Evolutionary conservation across 108 stramenopile species (phyloP), one percentile per base, ranked within the genome.

Genomic region (Bacterosira constricta): DNA sequence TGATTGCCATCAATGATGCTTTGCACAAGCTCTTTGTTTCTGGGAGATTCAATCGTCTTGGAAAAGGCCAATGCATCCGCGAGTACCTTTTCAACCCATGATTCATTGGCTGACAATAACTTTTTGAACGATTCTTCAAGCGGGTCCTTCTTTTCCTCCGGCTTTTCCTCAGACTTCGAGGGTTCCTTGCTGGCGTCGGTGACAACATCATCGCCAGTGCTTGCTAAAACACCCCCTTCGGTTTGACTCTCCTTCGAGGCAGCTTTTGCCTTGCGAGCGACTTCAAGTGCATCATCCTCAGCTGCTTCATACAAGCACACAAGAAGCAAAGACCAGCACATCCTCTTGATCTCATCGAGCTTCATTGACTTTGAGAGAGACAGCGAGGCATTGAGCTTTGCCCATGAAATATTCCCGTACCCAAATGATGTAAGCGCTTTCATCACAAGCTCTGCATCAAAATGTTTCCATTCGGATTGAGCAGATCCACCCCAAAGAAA

Each of bases 311-410:
- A 53, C 12, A 94, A 44, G 26, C 76, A 63, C 18, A 82, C 63
- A 13, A 94, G 78, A 1, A 79, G 47, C 27, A 92, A 27, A 1
- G 88, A 64, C 90, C 93, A 92, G 41, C 77, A 51, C 90, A 95
- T 92, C 36, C 90, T 86, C 66, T 69, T 73, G 12, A 91, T 52
- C 84, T 93, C 73, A 11, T 75, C 73, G 20, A 58, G 60, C 2
- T 51, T 49, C 64, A 68, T 74, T 4, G 69, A 30, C 27, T 75
- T 81, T 30, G 80, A 75, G n/a, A 76, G 31, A 2, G 75, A 27
- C 32, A 81, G 18, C n/a, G 21, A 41, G 49, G 59, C 6, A 30
- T 42, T 34, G 69, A 93, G 86, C 37, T 66, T 25, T 25, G 79
- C 81, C 81, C 80, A 86, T 18, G 75, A 30, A n/a, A 83, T 49